A percentile compares a stretch with the other conserved stretches of the same genome.
phyloP scores from a whole-genome alignment of 2,329 filamentous ascomycete species.

The Epichloe scottii region DNA sequence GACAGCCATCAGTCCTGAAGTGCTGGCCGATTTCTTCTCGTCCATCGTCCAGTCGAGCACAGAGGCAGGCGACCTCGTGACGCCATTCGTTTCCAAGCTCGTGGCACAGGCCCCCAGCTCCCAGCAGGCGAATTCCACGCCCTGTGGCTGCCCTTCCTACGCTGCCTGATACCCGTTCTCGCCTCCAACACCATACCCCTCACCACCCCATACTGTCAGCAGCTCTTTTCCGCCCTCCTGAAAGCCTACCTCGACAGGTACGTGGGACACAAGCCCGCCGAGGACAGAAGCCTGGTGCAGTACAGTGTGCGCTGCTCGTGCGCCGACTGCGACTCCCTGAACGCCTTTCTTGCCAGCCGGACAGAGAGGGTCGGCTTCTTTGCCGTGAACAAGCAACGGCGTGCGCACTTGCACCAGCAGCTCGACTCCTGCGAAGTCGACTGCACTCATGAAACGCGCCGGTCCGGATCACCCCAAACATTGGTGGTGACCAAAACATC shows the following conservation, averaged over 20 bases:
- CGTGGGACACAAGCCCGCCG: conserved; percentile 10
- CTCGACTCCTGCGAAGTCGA: conserved; percentile 8
- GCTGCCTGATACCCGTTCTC: conserved; percentile 9
- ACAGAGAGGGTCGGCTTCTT: background rate
- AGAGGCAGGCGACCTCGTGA: conserved; percentile 8
- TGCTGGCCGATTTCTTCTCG: conserved; percentile 7
- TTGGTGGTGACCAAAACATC: conserved; percentile 16
- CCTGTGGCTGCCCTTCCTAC: conserved; percentile 21
- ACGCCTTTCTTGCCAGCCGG: conserved; percentile 14
- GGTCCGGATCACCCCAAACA: conserved; percentile 4
- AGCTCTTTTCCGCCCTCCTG: conserved; percentile 13
- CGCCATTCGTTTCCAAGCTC: conserved; percentile 11
- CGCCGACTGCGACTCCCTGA: conserved; percentile 13
- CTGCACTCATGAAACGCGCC: conserved; percentile 12
- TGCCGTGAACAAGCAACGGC: background rate
- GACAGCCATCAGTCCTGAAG: background rate
- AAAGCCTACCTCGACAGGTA: conserved; percentile 12
- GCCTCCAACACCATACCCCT: conserved; percentile 5
- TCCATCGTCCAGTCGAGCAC: conserved; percentile 7
- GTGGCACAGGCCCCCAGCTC: conserved; percentile 8
- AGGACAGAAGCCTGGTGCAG: conserved; percentile 1
- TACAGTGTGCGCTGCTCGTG: conserved; percentile 12
- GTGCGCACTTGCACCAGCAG: conserved; percentile 12
- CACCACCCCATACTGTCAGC: conserved; percentile 9
- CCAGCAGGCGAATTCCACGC: conserved; percentile 7